phyloP scores from a whole-genome alignment of 805 yeast genomes.

The Hanseniaspora vineae region DNA sequence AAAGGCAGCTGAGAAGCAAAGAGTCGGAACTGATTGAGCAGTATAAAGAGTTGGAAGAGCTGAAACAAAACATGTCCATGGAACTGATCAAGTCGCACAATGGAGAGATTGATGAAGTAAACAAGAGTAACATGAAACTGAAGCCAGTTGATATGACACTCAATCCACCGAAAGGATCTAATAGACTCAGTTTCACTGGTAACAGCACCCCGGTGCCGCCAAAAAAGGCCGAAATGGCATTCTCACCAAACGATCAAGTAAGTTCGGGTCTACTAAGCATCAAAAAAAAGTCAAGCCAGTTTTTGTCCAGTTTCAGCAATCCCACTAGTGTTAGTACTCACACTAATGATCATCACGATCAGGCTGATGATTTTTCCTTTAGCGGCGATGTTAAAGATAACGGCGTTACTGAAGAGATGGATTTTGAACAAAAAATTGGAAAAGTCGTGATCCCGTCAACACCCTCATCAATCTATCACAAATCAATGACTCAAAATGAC shows the following conservation, averaged over 20 bases:
- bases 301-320: not conserved
- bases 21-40: constrained; percentile 35
- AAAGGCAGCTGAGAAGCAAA: constrained; percentile 33
- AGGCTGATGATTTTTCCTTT: too few relatives aligned
- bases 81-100: constrained; percentile 10
- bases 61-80: constrained; percentile 24
- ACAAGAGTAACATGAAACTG: not conserved
- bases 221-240: not conserved
- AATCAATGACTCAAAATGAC: not conserved
- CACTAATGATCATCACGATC: too few relatives aligned
- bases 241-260: not conserved
- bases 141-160: not conserved
- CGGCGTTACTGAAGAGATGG: not conserved
- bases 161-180: not conserved
- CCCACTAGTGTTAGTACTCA: too few relatives aligned
- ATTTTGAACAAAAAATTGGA: not conserved
- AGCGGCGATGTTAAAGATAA: not conserved
- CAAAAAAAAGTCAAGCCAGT: not conserved
- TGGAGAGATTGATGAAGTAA: not conserved
- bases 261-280: not conserved
- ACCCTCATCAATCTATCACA: too few relatives aligned
- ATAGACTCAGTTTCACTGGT: not conserved
- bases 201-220: not conserved
- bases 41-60: constrained; percentile 20
- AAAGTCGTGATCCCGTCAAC: not conserved